phyloP scores from a whole-genome alignment of 2,329 filamentous ascomycete species.

The Magnaporthiopsis poae region DNA sequence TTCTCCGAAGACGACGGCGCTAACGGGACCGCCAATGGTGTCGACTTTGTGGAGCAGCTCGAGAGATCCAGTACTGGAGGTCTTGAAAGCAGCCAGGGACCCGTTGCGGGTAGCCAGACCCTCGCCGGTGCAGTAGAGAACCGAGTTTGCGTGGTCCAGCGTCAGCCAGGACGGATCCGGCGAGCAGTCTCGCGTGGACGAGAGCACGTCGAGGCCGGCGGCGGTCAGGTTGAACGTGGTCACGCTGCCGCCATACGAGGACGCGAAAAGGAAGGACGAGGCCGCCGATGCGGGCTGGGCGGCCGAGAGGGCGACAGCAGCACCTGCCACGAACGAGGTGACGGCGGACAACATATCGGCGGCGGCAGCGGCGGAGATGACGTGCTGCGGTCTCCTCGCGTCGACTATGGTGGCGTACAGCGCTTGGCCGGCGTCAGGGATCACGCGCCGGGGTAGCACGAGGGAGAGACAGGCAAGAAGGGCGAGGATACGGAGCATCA shows the following conservation, averaged over 20 bases:
- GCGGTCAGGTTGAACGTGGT: constrained; percentile 36
- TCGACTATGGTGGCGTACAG: neutral
- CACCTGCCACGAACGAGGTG: neutral
- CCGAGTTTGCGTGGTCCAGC: constrained; percentile 36
- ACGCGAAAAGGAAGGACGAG: constrained; percentile 33
- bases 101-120: constrained; percentile 37
- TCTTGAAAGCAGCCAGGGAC: constrained; percentile 33
- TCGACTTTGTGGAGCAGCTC: constrained; percentile 24
- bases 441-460: neutral
- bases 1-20: constrained; percentile 32
- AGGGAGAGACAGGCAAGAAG: neutral
- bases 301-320: constrained; percentile 10
- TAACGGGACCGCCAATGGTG: constrained; percentile 34
- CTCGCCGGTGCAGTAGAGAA: constrained; percentile 54
- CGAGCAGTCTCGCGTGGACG: constrained; percentile 37
- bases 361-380: neutral
- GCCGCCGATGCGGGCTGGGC: constrained; percentile 24
- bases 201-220: constrained; percentile 29
- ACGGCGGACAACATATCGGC: constrained; percentile 9
- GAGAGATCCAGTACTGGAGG: constrained; percentile 29
- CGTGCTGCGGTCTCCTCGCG: neutral
- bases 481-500: neutral
- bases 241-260: constrained; percentile 38
- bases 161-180: constrained; percentile 52
- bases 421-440: neutral